phyloP scores from a whole-genome alignment of 257 asterid species.

The Jacaranda copaia region DNA sequence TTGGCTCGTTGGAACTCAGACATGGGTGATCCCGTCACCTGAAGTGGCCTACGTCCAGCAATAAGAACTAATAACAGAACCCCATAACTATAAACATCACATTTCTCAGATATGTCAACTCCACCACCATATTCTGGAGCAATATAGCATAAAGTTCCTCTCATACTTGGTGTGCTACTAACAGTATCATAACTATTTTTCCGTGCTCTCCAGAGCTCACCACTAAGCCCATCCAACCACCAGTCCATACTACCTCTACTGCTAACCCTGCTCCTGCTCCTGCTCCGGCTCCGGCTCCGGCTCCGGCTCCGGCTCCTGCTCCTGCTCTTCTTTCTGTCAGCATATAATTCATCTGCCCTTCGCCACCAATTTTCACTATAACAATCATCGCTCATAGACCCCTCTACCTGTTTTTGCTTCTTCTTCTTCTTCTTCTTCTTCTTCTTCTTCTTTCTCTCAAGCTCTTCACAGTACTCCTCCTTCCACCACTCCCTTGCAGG shows the following conservation, averaged over 20 bases:
- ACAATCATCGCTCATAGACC: background rate
- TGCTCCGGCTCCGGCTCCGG: no score
- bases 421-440: background rate
- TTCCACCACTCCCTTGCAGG: conserved; percentile 3
- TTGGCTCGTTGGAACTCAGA: background rate
- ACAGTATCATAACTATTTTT: background rate
- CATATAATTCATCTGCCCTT: background rate
- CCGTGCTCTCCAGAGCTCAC: background rate
- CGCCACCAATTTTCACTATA: background rate
- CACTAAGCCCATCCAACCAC: background rate
- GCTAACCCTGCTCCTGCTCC: background rate
- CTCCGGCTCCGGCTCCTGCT: background rate
- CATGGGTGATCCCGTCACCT: background rate
- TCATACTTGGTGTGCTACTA: conserved; percentile 2
- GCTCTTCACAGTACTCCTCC: conserved; percentile 4
- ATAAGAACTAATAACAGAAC: conserved; percentile 1
- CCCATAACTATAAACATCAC: background rate
- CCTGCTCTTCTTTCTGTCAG: background rate
- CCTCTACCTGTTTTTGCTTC: background rate
- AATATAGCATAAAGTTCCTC: background rate
- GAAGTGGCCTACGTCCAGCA: conserved; percentile 7
- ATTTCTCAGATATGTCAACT: background rate
- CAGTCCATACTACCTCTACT: background rate
- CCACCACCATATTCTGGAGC: background rate
- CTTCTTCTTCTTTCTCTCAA: background rate